These are phyloP conservation scores for Suillus subalutaceus DNA, from an alignment of 768 basidiomycete genomes.

Conservation along the genomic window DNA sequence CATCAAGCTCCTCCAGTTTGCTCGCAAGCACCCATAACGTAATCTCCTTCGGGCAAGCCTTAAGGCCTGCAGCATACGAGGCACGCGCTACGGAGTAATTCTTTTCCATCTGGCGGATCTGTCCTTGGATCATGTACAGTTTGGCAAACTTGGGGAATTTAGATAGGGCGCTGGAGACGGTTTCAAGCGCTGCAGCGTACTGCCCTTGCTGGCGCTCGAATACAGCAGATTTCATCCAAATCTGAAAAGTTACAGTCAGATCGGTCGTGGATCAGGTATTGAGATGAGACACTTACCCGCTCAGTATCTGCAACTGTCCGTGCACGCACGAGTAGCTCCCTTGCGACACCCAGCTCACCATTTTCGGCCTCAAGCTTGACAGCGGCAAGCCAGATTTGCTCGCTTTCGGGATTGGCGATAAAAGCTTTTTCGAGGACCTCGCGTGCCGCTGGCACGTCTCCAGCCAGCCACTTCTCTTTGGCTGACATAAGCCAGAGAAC, in stretches of 20 bases:
- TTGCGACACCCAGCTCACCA: constrained; percentile 83
- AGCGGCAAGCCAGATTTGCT: constrained; percentile 97
- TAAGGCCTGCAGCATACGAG: constrained; percentile 82
- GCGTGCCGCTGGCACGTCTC: constrained; percentile 90
- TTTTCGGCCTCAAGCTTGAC: constrained; percentile 98
- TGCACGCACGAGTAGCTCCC: constrained; percentile 86
- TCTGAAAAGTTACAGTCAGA: constrained; percentile 49
- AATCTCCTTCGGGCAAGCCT: constrained; percentile 83
- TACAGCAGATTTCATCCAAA: constrained; percentile 99
- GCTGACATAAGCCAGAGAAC: constrained; percentile 98
- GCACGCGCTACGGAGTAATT: constrained; percentile 70
- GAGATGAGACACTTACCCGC: constrained; percentile 53
- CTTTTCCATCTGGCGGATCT: constrained; percentile 72
- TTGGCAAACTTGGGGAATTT: constrained; percentile 92
- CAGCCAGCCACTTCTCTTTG: constrained; percentile 93
- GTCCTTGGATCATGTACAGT: constrained; percentile 96
- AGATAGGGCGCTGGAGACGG: constrained; percentile 69
- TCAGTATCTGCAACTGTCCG: constrained; percentile 91
- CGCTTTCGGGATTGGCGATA: constrained; percentile 93
- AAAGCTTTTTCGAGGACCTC: constrained; percentile 89
- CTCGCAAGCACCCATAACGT: constrained; percentile 90
- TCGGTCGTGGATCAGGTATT: not conserved
- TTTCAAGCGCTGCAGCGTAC: constrained; percentile 71
- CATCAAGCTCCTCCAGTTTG: constrained; percentile 87
- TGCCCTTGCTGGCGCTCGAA: constrained; percentile 92